Evolutionary conservation across 2,329 filamentous ascomycete genomes (phyloP).

Genomic region (Coniella vitis): DNA sequence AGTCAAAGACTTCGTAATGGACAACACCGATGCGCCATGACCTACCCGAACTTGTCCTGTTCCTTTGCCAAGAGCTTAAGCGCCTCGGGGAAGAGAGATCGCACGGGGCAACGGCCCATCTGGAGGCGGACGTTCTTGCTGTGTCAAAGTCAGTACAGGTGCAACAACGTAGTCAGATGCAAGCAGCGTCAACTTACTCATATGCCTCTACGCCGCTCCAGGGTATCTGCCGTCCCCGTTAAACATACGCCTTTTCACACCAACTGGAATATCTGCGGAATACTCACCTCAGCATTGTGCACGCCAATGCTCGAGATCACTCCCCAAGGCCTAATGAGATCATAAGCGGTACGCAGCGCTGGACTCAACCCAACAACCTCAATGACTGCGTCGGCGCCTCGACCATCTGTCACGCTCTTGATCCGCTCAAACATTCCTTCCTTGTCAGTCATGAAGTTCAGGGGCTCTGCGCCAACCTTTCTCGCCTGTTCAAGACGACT

Average conservation of each 20-base stretch:
- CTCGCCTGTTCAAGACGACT: constrained; percentile 67
- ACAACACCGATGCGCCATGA: constrained; percentile 19
- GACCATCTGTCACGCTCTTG: constrained; percentile 66
- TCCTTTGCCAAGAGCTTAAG: constrained; percentile 58
- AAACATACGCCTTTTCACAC: background rate
- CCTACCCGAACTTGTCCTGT: constrained; percentile 60
- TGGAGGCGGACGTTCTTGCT: constrained; percentile 67
- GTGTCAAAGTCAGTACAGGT: constrained; percentile 21
- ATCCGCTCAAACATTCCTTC: constrained; percentile 62
- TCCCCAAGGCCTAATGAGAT: constrained; percentile 65
- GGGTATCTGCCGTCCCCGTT: constrained; percentile 44
- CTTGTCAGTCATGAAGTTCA: constrained; percentile 66
- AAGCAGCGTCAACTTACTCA: constrained; percentile 30
- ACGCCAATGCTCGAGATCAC: constrained; percentile 70
- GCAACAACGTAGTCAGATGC: background rate
- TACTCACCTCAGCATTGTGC: constrained; percentile 61
- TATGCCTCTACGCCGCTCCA: constrained; percentile 61
- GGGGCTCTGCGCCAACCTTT: constrained; percentile 70
- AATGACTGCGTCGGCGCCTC: constrained; percentile 80
- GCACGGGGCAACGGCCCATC: constrained; percentile 72
- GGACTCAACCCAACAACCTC: constrained; percentile 68
- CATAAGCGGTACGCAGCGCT: constrained; percentile 63
- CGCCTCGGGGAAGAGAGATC: constrained; percentile 61
- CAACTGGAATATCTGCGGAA: background rate
- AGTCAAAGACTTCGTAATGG: background rate